Evolutionary conservation across 257 asterid species (phyloP).

Genomic region (Plantago elongata): DNA sequence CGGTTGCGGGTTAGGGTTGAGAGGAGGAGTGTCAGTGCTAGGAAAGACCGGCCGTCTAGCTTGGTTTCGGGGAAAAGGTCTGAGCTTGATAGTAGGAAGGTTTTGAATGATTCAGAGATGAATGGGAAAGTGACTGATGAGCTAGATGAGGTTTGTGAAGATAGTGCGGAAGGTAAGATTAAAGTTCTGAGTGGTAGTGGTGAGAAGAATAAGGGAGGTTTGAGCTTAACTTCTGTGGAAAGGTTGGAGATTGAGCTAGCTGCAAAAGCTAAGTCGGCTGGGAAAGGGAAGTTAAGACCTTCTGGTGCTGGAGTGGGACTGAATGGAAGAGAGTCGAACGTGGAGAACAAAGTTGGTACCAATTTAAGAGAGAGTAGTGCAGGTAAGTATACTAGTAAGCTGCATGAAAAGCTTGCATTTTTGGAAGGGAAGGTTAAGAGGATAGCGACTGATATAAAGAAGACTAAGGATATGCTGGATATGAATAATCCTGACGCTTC

Average conservation of each 20-base stretch:
- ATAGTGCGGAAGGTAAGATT: conserved; percentile 17
- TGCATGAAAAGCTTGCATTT: conserved; percentile 72
- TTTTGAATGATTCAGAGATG: conserved; percentile 14
- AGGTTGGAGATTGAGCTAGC: conserved; percentile 18
- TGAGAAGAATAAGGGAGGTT: conserved; percentile 14
- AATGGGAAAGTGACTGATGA: conserved; percentile 16
- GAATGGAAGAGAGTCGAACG: conserved; percentile 33
- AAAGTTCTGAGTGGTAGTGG: conserved; percentile 4
- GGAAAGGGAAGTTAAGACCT: conserved; percentile 30
- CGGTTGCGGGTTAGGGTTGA: conserved; percentile 17
- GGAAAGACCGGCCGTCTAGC: conserved; percentile 25
- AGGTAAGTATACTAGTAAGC: conserved; percentile 52
- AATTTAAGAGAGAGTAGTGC: conserved; percentile 27
- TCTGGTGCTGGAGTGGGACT: conserved; percentile 17
- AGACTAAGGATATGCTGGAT: conserved; percentile 69
- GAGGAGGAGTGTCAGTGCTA: conserved; percentile 17
- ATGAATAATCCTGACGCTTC: conserved; percentile 62
- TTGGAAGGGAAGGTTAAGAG: conserved; percentile 81
- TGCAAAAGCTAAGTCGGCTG: conserved; percentile 15
- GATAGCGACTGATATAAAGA: conserved; percentile 71
- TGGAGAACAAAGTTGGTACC: conserved; percentile 25
- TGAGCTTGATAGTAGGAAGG: conserved; percentile 24
- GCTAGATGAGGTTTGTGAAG: conserved; percentile 1
- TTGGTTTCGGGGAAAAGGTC: conserved; percentile 20
- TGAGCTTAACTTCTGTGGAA: conserved; percentile 25